Conservation (phyloP, 148 eudicot genomes). For the Rhododendron williamsianum region DNA sequence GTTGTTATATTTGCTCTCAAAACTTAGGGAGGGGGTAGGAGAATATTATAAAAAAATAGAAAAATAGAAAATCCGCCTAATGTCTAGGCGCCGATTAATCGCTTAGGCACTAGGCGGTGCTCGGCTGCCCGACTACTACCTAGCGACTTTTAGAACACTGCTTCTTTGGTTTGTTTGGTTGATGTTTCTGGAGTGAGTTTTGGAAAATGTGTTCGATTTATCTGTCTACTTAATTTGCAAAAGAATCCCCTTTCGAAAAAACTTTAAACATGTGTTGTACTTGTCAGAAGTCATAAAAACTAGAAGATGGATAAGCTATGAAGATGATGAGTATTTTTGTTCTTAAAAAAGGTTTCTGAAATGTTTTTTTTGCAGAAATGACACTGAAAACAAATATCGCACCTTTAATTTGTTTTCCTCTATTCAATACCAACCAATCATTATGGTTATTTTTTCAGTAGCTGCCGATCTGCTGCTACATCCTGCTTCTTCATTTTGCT, state of each 20-base stretch:
- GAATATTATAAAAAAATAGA: no score
- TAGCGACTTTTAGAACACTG: no score
- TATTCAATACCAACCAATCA: neutral
- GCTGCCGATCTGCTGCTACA: neutral
- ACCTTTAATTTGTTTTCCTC: neutral
- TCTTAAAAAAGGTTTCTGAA: neutral
- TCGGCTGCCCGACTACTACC: no score
- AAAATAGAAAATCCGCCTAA: no score
- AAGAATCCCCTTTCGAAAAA: neutral
- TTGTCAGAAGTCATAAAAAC: neutral
- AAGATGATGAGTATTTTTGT: neutral
- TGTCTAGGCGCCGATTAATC: no score
- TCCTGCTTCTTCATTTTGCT: neutral
- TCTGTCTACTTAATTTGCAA: neutral
- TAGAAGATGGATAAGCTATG: neutral
- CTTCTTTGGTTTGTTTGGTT: neutral
- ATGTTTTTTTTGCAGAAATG: neutral
- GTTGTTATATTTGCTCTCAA: no score
- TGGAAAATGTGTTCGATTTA: neutral
- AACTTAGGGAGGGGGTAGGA: no score
- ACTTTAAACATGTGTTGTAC: neutral
- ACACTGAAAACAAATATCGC: neutral
- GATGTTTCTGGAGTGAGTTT: neutral
- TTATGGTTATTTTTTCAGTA: neutral
- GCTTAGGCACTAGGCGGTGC: no score